phyloP scores from a whole-genome alignment of 2,329 filamentous ascomycete species.

The Diaporthe humulicola region DNA sequence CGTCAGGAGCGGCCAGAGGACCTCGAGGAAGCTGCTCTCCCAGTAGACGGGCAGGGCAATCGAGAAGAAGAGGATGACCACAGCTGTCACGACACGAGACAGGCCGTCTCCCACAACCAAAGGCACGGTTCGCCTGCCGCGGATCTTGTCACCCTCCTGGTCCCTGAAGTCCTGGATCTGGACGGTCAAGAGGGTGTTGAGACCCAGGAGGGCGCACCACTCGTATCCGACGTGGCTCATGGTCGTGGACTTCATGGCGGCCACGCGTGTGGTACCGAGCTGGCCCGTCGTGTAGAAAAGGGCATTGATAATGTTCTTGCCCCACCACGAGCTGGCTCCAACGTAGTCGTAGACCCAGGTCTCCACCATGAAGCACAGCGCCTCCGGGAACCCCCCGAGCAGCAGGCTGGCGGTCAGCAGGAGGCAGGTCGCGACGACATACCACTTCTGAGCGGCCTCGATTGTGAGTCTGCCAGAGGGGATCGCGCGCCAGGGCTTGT shows the following conservation, averaged over 20 bases:
- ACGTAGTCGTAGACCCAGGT: constrained; percentile 56
- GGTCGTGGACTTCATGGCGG: background rate
- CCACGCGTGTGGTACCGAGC: background rate
- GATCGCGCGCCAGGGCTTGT: constrained; percentile 40
- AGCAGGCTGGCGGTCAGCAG: constrained; percentile 39
- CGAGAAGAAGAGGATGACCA: background rate
- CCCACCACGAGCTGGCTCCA: constrained; percentile 4
- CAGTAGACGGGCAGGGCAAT: constrained; percentile 10
- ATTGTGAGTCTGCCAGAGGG: constrained; percentile 47
- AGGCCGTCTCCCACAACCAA: background rate
- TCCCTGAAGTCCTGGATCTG: constrained; percentile 44
- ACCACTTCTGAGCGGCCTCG: constrained; percentile 40
- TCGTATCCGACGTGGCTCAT: constrained; percentile 37
- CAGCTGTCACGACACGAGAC: background rate
- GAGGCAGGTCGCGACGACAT: constrained; percentile 42
- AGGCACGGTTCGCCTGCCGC: constrained; percentile 37
- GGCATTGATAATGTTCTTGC: constrained; percentile 2
- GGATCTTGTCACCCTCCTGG: constrained; percentile 40
- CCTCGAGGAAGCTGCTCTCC: background rate
- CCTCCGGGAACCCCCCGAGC: constrained; percentile 11
- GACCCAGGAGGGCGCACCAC: background rate
- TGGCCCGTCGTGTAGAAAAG: constrained; percentile 14
- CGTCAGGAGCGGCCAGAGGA: background rate
- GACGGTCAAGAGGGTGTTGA: constrained; percentile 43
- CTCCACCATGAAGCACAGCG: constrained; percentile 45